These are phyloP conservation scores for Coniochaeta sp. DNA, from an alignment of 2,329 filamentous ascomycete species.

Conservation along the genomic window DNA sequence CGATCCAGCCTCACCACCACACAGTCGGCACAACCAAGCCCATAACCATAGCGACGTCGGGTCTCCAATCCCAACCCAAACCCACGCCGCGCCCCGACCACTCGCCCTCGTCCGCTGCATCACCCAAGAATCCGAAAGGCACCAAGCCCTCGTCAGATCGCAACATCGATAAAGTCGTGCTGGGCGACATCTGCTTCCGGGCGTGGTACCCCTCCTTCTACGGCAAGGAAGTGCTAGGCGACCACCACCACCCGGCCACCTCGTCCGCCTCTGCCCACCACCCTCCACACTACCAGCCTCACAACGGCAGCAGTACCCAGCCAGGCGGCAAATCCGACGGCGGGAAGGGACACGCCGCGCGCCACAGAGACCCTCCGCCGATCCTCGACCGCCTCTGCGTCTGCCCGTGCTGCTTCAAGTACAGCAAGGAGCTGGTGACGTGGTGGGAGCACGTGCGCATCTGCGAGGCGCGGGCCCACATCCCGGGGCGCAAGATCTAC, in stretches of 20 bases:
- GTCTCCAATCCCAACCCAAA: conserved; percentile 6
- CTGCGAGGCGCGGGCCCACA: conserved; percentile 42
- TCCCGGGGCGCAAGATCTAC: conserved; percentile 71
- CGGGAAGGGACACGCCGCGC: conserved; percentile 19
- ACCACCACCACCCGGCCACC: conserved; percentile 23
- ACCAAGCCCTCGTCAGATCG: conserved; percentile 42
- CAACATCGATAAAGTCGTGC: conserved; percentile 80
- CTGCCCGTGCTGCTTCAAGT: conserved; percentile 92
- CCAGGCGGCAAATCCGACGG: conserved; percentile 12
- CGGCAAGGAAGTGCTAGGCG: conserved; percentile 59
- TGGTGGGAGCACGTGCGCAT: conserved; percentile 52
- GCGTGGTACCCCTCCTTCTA: conserved; percentile 95
- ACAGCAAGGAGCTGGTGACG: conserved; percentile 57
- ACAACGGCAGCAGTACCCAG: conserved; percentile 4
- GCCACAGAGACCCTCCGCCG: conserved; percentile 21
- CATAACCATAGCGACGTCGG: conserved; percentile 15
- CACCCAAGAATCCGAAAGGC: conserved; percentile 4
- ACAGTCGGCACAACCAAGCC: conserved; percentile 14
- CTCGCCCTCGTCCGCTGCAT: conserved; percentile 3
- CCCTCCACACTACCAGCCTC: background rate
- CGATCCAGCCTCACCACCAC: conserved; percentile 6
- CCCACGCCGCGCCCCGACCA: background rate
- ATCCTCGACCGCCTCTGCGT: conserved; percentile 70
- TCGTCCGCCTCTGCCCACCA: background rate
- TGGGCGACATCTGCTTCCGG: conserved; percentile 76